Conservation (phyloP, 345 rosid genomes). For the Draba incana region DNA sequence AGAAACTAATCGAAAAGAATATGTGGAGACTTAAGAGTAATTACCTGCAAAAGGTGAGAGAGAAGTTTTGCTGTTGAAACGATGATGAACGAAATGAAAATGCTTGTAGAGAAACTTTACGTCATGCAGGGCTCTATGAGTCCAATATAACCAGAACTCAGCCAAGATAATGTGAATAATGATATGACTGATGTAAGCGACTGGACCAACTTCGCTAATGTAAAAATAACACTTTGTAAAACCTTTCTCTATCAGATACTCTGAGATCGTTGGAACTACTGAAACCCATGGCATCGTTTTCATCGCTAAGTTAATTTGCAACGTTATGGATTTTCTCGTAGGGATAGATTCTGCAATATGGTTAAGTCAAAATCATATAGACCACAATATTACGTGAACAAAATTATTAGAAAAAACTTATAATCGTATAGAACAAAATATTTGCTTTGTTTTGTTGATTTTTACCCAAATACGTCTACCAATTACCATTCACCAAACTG, state of each 20-base stretch:
- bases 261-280: neutral
- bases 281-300: conserved; percentile 24
- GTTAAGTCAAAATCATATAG: neutral
- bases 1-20: neutral
- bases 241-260: conserved; percentile 16
- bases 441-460: no score
- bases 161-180: neutral
- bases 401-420: no score
- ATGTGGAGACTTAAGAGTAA: neutral
- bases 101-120: conserved; percentile 21
- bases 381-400: no score
- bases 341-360: conserved; percentile 18
- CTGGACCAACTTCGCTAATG: conserved; percentile 20
- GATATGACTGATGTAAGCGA: conserved; percentile 9
- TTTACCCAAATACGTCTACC: no score
- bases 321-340: conserved; percentile 1
- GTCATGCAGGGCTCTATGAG: conserved; percentile 20
- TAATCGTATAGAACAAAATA: no score
- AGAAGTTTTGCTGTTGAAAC: neutral
- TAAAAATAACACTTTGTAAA: conserved; percentile 19
- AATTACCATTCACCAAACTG: no score
- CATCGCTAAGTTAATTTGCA: conserved; percentile 6
- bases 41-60: conserved; percentile 31
- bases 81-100: conserved; percentile 21
- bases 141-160: conserved; percentile 24